These are phyloP conservation scores for Herpetospermum pedunculosum DNA, from an alignment of 306 rosid genomes.

Conservation along the genomic window DNA sequence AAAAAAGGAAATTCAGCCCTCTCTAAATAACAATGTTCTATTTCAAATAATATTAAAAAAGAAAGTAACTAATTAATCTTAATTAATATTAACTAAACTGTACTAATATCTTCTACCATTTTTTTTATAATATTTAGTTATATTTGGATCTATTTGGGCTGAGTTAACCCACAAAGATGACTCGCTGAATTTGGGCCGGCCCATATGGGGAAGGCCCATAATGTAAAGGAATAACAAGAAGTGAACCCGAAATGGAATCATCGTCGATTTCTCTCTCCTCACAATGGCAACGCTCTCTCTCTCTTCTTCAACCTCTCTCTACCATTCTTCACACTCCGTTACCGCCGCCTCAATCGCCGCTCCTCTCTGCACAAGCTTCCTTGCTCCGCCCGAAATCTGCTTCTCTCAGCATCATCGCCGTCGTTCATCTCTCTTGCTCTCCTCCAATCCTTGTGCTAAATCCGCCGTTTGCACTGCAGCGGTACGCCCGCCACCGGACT, in stretches of 20 bases:
- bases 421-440: constrained; percentile 15
- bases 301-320: background rate
- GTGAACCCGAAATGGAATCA: background rate
- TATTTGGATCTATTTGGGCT: background rate
- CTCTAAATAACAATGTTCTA: too few species aligned
- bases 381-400: background rate
- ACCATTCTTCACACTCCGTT: background rate
- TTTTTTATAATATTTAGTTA: too few species aligned
- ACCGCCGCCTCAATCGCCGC: background rate
- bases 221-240: background rate
- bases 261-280: background rate
- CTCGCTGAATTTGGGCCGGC: background rate
- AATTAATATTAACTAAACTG: too few species aligned
- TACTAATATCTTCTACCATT: too few species aligned
- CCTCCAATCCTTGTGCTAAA: constrained; percentile 12
- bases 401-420: constrained; percentile 18
- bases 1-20: too few species aligned
- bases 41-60: too few species aligned
- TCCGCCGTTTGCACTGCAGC: constrained; percentile 22
- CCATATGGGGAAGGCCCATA: background rate
- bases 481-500: constrained; percentile 25
- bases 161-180: background rate
- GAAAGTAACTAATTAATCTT: too few species aligned
- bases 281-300: background rate
- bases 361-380: background rate